Conservation (phyloP, 768 basidiomycete genomes). For the Tremella yokohamensis region DNA sequence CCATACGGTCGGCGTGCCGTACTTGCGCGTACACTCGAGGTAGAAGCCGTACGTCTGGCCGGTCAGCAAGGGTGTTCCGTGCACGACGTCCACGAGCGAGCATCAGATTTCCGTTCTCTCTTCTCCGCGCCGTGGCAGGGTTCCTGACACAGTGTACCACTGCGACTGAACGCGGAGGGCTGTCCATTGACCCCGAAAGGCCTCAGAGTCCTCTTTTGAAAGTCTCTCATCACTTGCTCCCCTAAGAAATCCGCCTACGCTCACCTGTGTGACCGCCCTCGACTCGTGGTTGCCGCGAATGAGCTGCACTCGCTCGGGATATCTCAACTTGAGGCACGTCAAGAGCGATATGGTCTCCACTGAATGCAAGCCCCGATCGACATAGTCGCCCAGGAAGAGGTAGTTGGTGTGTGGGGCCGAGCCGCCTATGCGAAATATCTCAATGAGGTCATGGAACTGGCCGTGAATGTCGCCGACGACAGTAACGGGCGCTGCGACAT, state of each 20-base stretch:
- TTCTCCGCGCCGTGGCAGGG: constrained; percentile 20
- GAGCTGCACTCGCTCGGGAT: constrained; percentile 92
- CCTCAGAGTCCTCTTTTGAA: constrained; percentile 48
- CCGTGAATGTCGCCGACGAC: constrained; percentile 99
- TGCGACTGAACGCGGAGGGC: constrained; percentile 10
- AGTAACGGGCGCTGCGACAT: constrained; percentile 92
- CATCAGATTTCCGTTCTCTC: constrained; percentile 50
- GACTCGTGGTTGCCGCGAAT: constrained; percentile 98
- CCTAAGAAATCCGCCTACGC: constrained; percentile 47
- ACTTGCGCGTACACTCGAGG: constrained; percentile 95
- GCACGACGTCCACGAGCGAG: not conserved
- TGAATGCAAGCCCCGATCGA: constrained; percentile 94
- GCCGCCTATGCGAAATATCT: constrained; percentile 98
- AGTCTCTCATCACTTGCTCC: constrained; percentile 32
- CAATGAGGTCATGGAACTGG: constrained; percentile 98
- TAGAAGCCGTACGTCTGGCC: constrained; percentile 95
- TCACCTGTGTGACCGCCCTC: constrained; percentile 91
- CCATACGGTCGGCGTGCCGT: constrained; percentile 94
- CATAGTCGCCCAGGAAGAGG: constrained; percentile 97
- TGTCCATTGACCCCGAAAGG: constrained; percentile 20
- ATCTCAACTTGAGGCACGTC: constrained; percentile 92
- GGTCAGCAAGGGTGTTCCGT: constrained; percentile 20
- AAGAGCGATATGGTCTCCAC: constrained; percentile 97
- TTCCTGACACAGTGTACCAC: constrained; percentile 43
- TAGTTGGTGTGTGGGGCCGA: constrained; percentile 96